Evolutionary conservation across 2,329 filamentous ascomycete genomes (phyloP).

Genomic region (Fusarium musae): DNA sequence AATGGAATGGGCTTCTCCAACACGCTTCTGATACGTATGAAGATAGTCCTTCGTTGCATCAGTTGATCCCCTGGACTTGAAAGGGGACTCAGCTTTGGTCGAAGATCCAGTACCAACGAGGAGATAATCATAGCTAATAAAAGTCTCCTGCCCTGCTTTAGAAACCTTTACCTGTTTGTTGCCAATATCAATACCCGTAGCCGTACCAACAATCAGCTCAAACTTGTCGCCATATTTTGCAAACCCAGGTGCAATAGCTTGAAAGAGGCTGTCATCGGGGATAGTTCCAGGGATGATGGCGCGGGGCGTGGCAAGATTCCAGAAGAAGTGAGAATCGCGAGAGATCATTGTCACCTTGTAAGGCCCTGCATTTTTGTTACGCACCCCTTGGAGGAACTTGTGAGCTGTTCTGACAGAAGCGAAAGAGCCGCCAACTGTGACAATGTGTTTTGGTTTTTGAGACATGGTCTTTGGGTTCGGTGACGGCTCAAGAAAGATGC

Average conservation of each 20-base stretch:
- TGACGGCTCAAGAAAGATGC: not conserved
- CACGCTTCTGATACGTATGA: not conserved
- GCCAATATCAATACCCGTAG: not conserved
- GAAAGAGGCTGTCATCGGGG: not conserved
- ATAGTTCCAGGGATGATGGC: not conserved
- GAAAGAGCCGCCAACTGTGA: not conserved
- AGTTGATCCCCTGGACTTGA: not conserved
- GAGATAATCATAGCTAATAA: not conserved
- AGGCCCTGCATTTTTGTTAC: not conserved
- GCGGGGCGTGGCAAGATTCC: not conserved
- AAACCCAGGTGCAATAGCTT: not conserved
- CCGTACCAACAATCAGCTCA: not conserved
- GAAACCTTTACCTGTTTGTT: not conserved
- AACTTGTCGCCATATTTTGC: not conserved
- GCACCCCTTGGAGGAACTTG: not conserved
- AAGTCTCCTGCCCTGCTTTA: not conserved
- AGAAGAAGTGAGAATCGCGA: not conserved
- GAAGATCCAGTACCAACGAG: not conserved
- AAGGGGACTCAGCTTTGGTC: not conserved
- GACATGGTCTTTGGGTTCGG: not conserved
- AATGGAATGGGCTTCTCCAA: not conserved
- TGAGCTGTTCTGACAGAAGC: not conserved
- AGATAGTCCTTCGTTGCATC: not conserved
- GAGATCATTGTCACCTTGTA: not conserved
- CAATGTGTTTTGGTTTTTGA: not conserved